These are phyloP conservation scores for Cordyceps tenuipes DNA, from an alignment of 2,329 filamentous ascomycete genomes.

Conservation along the genomic window DNA sequence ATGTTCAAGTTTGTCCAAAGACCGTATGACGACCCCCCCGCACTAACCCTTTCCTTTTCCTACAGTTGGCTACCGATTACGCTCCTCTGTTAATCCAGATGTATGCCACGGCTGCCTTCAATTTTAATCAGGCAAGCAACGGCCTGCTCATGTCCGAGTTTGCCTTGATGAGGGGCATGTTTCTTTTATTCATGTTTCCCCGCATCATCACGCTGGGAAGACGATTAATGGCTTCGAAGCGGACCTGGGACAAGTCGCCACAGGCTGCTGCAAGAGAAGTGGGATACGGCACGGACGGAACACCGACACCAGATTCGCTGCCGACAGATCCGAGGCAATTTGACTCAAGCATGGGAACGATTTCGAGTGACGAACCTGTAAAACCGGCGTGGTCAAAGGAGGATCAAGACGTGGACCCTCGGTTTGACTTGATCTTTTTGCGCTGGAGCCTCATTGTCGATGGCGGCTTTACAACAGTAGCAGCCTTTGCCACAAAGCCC, in stretches of 20 bases:
- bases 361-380: conserved; percentile 35
- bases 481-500: conserved; percentile 50
- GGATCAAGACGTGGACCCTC: conserved; percentile 35
- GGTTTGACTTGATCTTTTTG: conserved; percentile 60
- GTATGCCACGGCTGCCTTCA: conserved; percentile 48
- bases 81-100: conserved; percentile 54
- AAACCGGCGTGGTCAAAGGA: conserved; percentile 22
- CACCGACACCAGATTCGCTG: conserved; percentile 16
- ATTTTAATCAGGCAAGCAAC: conserved; percentile 47
- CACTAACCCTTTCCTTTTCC: neutral
- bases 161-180: conserved; percentile 45
- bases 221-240: conserved; percentile 12
- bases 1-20: conserved; percentile 18
- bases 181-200: conserved; percentile 46
- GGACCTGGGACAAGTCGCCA: neutral
- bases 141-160: conserved; percentile 50
- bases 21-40: neutral
- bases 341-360: conserved; percentile 28
- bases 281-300: conserved; percentile 11
- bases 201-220: conserved; percentile 42
- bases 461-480: conserved; percentile 53
- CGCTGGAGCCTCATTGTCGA: conserved; percentile 58
- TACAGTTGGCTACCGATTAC: conserved; percentile 56
- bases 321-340: conserved; percentile 33
- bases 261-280: neutral